Evolutionary conservation across 169 alveolate species (phyloP).

Genomic region (Theileria parva): DNA sequence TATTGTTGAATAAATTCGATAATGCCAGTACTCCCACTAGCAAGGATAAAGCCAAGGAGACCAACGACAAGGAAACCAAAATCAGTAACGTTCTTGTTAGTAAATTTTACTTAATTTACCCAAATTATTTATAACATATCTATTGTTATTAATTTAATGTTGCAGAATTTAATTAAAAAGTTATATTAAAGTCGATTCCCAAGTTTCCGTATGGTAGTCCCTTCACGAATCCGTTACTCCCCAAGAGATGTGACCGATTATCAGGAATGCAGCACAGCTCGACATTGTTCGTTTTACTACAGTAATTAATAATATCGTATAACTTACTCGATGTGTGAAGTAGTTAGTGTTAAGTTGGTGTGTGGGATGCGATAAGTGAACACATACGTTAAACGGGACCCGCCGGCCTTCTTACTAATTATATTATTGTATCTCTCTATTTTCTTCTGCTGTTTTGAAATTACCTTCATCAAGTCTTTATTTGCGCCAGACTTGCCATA

Average conservation of each 20-base stretch:
- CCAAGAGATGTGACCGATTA: constrained; percentile 68
- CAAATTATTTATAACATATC: neutral
- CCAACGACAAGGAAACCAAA: neutral
- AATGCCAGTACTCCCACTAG: neutral
- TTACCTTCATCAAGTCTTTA: constrained; percentile 51
- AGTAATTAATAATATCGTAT: neutral
- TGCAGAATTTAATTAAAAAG: constrained; percentile 29
- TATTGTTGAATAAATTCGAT: neutral
- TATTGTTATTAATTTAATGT: neutral
- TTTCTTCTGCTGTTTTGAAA: constrained; percentile 73
- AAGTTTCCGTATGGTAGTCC: constrained; percentile 76
- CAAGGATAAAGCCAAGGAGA: neutral
- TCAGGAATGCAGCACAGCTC: constrained; percentile 77
- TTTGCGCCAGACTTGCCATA: neutral
- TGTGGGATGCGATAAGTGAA: constrained; percentile 76
- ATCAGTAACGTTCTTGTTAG: neutral
- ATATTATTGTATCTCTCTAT: constrained; percentile 53
- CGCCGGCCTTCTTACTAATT: neutral
- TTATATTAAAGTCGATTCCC: constrained; percentile 68
- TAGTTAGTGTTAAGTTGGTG: constrained; percentile 68
- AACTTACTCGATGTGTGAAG: constrained; percentile 30
- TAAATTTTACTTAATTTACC: neutral
- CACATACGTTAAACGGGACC: constrained; percentile 46
- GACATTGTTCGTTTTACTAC: constrained; percentile 70
- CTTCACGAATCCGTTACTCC: constrained; percentile 74